Evolutionary conservation across 2,329 filamentous ascomycete genomes (phyloP).

Genomic region (Xylaria sp.): DNA sequence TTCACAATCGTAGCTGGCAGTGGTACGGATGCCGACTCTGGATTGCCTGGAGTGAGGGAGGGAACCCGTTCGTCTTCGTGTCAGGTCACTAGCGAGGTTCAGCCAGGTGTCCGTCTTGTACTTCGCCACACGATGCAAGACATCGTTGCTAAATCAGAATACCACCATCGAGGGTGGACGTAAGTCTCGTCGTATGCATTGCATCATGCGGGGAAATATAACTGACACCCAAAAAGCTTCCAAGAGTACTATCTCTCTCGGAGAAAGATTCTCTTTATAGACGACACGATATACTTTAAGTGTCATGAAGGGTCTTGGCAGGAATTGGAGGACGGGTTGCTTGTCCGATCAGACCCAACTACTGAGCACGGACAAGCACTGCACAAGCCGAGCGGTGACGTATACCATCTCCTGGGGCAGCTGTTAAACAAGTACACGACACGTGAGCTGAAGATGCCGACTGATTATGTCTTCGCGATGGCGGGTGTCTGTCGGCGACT

Average conservation of each 20-base stretch:
- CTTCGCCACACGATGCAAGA: slow-evolving; percentile 38
- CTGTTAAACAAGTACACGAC: slow-evolving; percentile 38
- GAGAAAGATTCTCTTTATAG: slow-evolving; percentile 37
- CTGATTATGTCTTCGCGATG: slow-evolving; percentile 37
- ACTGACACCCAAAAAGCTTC: slow-evolving; percentile 29
- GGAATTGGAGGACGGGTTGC: slow-evolving; percentile 36
- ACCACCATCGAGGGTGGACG: slow-evolving; percentile 39
- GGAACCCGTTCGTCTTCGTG: slow-evolving; percentile 28
- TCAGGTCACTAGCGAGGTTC: slow-evolving; percentile 31
- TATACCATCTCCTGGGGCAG: slow-evolving; percentile 38
- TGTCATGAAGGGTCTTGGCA: slow-evolving; percentile 34
- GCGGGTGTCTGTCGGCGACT: slow-evolving; percentile 36
- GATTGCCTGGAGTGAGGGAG: slow-evolving; percentile 33
- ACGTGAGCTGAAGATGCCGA: slow-evolving; percentile 33
- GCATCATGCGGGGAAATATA: background rate
- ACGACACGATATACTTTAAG: slow-evolving; percentile 38
- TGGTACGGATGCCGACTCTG: slow-evolving; percentile 35
- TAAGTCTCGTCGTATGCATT: slow-evolving; percentile 22
- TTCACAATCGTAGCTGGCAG: slow-evolving; percentile 38
- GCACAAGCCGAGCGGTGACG: slow-evolving; percentile 36
- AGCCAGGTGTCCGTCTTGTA: slow-evolving; percentile 34
- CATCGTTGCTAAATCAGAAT: slow-evolving; percentile 33
- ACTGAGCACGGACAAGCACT: slow-evolving; percentile 32
- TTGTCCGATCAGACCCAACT: slow-evolving; percentile 29
- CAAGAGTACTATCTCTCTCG: slow-evolving; percentile 41